Base-by-base conservation (phyloP, 2,329 filamentous ascomycete genomes). In the Colletotrichum liaoningense region DNA sequence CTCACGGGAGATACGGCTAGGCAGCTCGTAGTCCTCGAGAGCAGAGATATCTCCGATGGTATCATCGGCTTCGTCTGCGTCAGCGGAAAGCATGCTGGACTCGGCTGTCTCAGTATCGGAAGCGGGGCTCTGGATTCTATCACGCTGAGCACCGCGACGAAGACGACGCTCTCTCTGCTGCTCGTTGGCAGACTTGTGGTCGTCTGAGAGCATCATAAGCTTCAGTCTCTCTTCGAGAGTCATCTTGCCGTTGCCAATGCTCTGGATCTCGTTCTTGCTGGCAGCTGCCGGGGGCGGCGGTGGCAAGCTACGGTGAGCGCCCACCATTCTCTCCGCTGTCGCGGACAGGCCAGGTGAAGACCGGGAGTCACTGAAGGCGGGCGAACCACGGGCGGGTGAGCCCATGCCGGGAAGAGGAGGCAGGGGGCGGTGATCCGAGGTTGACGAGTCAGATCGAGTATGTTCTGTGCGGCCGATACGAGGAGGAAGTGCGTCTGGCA, bases 1-100 rank as follows among this genome's bases (percentile, higher is more conserved):
- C 81, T 98, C 97, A 49, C 96, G 91, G 9, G 96, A 98, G 79
- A 98, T 97, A 67, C 93, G 93, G 12, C 93, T 88, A 22, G 92
- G 94, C 16, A 93, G 84, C 76, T 93, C 88, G 77, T 93, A 93
- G 71, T 92, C 89, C 74, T 89, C 86, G 69, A 92, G 82, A 12
- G 88, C 84, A 66, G 89, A 88, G 77, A 92, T 81, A 68, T 93
- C 91, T 58, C 89, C 90, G 56, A 91, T 79, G 2, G 88, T 87
- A 67, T 92, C 89, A 24, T 92, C 90, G 55, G 87, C 89, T 76
- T 91, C 90, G 14, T 87, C 84, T 11, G 80, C 80, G 30, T 86
- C 84, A 14, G 65, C 65, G 24, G 66, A 62, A 24, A 73, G 60
- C 76, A 58, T 76, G 70, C 65, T 77, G 63, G 69, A 76, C 28